Base-by-base conservation (phyloP, 169 alveolate species). In the Cytauxzoon felis region DNA sequence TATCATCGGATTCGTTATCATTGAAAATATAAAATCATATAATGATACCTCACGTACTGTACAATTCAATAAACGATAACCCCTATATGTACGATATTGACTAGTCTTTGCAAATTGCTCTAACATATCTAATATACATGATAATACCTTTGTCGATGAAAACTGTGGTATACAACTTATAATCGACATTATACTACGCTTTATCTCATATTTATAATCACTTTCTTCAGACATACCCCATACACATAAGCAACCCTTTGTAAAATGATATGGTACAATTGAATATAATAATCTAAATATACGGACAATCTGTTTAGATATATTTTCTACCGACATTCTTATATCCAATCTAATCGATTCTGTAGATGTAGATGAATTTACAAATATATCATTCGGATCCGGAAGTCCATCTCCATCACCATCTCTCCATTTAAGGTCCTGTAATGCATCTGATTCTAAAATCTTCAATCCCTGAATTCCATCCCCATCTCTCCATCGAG, bases 251-350 rank as follows among this genome's bases (percentile, higher is more conserved):
- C 85, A 75, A 26, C 78, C 85, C 61, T 75, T 70, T 13, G 67
- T 48, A 30, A 75, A 75, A 60, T 75, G 79, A 27, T 64, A 65
- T n/a, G 85, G 85, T 42, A 75, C 57, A 41, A n/a, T 30, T 13
- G 40, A 19, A 71, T 53, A 75, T 21, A 75, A 27, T 24, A 75
- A 27, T 27, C 51, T 64, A 21, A 75, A 75, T 1, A 50, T 47
- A 13, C 60, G 32, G 7, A 75, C 32, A 16, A 75, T 57, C 38
- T 75, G 72, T 11, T 72, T 36, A 23, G 65, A 57, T 48, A 72
- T 63, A n/a, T 36, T 61, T 18, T 72, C 59, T 34, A 72, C 13
- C 11, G 82, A 8, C 65, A 72, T 61, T 49, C 34, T 32, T 42
- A 61, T 60, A 18, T 47, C 76, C 62, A 72, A 47, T 18, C 63